Base-by-base conservation (phyloP, 2,329 filamentous ascomycete genomes). In the Aspergillus neotritici region DNA sequence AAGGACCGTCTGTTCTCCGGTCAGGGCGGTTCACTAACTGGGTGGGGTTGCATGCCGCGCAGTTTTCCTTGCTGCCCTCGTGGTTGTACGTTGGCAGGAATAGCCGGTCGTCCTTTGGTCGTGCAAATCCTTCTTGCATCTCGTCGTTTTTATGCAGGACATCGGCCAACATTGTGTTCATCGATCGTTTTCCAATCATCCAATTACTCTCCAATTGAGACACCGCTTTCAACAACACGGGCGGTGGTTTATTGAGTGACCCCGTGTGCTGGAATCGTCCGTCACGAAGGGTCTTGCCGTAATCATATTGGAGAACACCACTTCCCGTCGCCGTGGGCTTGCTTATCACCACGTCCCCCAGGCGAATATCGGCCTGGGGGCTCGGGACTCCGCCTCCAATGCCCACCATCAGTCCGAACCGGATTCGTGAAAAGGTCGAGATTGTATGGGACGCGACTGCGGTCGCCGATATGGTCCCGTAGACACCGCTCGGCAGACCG, bases 341-440 rank as follows among this genome's bases (percentile, higher is more conserved):
- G 41, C 57, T 58, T 14, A 64, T 52, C 0, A 63, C 58, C 5
- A 64, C 45, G 47, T 63, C 61, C 1, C 61, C 59, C 2, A 62
- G 41, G 4, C 58, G 57, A 31, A 62, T 49, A 41, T 61, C 55
- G 5, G 40, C 28, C 11, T 48, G 47, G 2, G 35, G 25, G 29
- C 44, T 45, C 3, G 61, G 61, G 1, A 57, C 56, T 4, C 60
- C 62, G 11, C 58, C 61, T 2, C 59, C 61, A 34, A 63, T 56
- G 0, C 60, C 62, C 1, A 64, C 58, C 50, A 64, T 53, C 38
- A 65, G 42, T 7, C 52, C 40, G 11, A 56, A 46, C 2, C 44
- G 46, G 14, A 65, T 46, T 1, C 29, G 25, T 1, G 56, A 44
- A 30, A 65, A 66, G 6, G 49, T 58, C 1, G 48, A 36, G 17